Evolutionary conservation across 352 stramenopile genomes (phyloP).

Genomic region (Phytophthora sp.): DNA sequence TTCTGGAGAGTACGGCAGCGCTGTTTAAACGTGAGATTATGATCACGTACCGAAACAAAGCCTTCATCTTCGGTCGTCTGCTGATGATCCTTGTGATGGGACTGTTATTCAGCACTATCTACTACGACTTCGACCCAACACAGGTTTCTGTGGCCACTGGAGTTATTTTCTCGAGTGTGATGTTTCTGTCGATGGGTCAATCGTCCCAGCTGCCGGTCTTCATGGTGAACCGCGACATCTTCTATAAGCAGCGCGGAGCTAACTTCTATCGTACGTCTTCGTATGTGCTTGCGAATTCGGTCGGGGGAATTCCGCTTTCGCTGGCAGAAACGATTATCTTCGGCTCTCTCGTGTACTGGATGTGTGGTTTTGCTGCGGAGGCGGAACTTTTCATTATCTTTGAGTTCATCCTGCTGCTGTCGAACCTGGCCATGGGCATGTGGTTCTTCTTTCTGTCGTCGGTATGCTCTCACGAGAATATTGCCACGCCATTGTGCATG

Average conservation of each 20-base stretch:
- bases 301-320: constrained; percentile 42
- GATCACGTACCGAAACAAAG: constrained; percentile 56
- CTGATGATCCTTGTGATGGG: constrained; percentile 47
- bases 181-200: constrained; percentile 76
- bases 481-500: not conserved
- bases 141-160: constrained; percentile 55
- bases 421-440: no score
- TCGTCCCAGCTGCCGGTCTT: constrained; percentile 70
- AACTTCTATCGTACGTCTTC: constrained; percentile 69
- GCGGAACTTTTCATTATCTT: no score
- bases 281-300: constrained; percentile 60
- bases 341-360: no score
- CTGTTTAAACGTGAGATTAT: constrained; percentile 54
- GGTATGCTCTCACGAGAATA: no score
- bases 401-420: no score
- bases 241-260: constrained; percentile 82
- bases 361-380: no score
- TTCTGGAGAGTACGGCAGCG: constrained; percentile 18
- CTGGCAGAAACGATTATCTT: constrained; percentile 72
- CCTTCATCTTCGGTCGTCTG: constrained; percentile 34
- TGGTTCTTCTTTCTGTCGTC: no score
- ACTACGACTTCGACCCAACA: constrained; percentile 42
- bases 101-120: constrained; percentile 45
- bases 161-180: constrained; percentile 76
- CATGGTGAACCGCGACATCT: constrained; percentile 58